Base-by-base conservation (phyloP, 441 rosid genomes). In the Pelargonium myrrhifolium region DNA sequence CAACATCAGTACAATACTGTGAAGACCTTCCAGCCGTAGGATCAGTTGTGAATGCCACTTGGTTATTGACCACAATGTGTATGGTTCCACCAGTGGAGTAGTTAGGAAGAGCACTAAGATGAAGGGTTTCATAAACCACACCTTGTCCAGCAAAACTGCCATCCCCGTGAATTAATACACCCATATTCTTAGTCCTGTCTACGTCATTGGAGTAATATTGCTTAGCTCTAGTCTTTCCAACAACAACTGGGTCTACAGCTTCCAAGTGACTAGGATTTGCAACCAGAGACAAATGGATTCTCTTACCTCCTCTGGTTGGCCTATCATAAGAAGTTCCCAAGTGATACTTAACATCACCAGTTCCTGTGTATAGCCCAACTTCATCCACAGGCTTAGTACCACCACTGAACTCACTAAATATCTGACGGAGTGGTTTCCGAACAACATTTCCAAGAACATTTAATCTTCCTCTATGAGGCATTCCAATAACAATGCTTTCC, bases 381-480 rank as follows among this genome's bases (percentile, higher is more conserved):
- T 74, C 77, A 47, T 69, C 73, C 6, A 74, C 77, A 0, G 77
- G 77, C 66, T 69, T 69, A 6, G 70, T 74, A 17, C 77, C 77
- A 1, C 77, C 77, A 45, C 73, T 65, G 65, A 74, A 74, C 70
- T 74, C 77, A 15, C 77, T 74, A 74, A 92, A 94, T 65, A 94
- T 92, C 68, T 94, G 98, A 65, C 91, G 87, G 21, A 92, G 89
- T 26, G 99, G 97, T 75, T 89, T 92, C 69, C 97, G 76, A 68
- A 94, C 96, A 79, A 94, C 98, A 76, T 94, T 94, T 68, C 98
- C 98, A 37, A 94, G 75, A 55, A 94, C 98, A 78, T 94, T 94
- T 67, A 94, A 65, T 71, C 99, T 89, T 77, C 99, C 99, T 79
- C 99, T 89, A 59, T 94, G 98, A 76, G 96, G 85, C 99, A 93